Percentiles rank a stretch among this genome's conserved stretches.
These are phyloP conservation scores for Nicotiana undulata DNA, from an alignment of 257 asterid species.

Conservation along the genomic window DNA sequence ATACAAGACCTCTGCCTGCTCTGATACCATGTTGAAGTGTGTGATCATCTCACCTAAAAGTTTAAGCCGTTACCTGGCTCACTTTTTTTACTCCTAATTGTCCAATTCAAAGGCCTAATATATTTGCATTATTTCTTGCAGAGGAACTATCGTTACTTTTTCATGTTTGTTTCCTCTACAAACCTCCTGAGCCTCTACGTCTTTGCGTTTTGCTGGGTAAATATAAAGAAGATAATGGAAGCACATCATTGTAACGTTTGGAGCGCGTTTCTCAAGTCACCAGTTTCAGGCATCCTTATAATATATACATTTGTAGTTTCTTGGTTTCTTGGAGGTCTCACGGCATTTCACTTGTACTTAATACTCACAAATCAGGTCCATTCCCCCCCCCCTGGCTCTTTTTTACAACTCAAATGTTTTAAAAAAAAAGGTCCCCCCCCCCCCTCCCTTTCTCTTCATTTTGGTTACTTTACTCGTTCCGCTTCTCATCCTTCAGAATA, in stretches of 20 bases:
- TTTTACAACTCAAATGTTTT: no score
- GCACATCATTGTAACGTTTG: background rate
- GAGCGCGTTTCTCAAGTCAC: constrained; percentile 7
- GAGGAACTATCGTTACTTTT: constrained; percentile 20
- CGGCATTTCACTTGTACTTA: constrained; percentile 16
- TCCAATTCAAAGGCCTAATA: background rate
- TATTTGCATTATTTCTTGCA: constrained; percentile 1
- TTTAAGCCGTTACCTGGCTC: background rate
- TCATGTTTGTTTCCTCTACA: constrained; percentile 19
- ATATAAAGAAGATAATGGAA: constrained; percentile 11
- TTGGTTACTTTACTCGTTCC: background rate
- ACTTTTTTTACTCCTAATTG: background rate
- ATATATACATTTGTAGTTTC: constrained; percentile 13
- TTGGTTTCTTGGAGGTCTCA: constrained; percentile 23
- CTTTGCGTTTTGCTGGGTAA: constrained; percentile 13
- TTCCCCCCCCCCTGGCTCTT: background rate
- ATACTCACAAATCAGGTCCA: constrained; percentile 14
- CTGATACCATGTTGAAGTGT: no score
- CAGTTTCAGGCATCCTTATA: constrained; percentile 14
- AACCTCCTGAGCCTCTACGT: constrained; percentile 14
- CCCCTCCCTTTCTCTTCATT: background rate
- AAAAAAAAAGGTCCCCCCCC: no score
- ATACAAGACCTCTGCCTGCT: no score
- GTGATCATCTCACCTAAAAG: no score
- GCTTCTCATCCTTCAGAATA: background rate